phyloP scores from a whole-genome alignment of 225 moss, liverwort and hornwort genomes.

The Takakia lepidozioides region DNA sequence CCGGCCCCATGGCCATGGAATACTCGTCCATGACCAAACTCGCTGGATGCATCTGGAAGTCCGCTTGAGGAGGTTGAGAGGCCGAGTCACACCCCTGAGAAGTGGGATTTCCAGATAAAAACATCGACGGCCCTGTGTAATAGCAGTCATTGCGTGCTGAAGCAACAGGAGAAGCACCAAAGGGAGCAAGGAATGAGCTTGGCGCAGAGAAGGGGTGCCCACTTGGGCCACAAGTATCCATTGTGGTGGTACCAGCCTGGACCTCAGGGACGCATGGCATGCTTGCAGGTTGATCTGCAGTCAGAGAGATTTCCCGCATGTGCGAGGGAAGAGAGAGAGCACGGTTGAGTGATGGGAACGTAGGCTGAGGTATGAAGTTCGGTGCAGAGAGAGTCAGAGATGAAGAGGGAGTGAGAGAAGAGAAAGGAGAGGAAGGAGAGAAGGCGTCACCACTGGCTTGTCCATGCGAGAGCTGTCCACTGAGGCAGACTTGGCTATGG shows the following conservation, averaged over 20 bases:
- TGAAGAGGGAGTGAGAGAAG: constrained; percentile 11
- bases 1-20: not conserved
- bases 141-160: constrained; percentile 9
- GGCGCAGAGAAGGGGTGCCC: constrained; percentile 7
- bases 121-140: constrained; percentile 1
- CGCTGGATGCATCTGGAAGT: constrained; percentile 7
- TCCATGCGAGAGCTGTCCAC: constrained; percentile 11
- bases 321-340: constrained; percentile 28
- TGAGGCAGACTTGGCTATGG: not conserved
- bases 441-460: constrained; percentile 4
- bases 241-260: constrained; percentile 3
- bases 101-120: constrained; percentile 9
- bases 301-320: constrained; percentile 15
- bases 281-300: too few relatives aligned
- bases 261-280: constrained; percentile 1
- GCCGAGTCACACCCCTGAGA: constrained; percentile 5
- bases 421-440: constrained; percentile 6
- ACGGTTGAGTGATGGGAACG: constrained; percentile 9
- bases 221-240: constrained; percentile 5
- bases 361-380: constrained; percentile 8
- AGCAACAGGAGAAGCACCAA: constrained; percentile 5
- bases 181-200: constrained; percentile 6
- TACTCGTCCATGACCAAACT: constrained; percentile 14
- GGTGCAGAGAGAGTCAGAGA: constrained; percentile 10
- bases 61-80: constrained; percentile 1